Evolutionary conservation across 169 alveolate genomes (phyloP).

Genomic region (Plasmodium vivax): DNA sequence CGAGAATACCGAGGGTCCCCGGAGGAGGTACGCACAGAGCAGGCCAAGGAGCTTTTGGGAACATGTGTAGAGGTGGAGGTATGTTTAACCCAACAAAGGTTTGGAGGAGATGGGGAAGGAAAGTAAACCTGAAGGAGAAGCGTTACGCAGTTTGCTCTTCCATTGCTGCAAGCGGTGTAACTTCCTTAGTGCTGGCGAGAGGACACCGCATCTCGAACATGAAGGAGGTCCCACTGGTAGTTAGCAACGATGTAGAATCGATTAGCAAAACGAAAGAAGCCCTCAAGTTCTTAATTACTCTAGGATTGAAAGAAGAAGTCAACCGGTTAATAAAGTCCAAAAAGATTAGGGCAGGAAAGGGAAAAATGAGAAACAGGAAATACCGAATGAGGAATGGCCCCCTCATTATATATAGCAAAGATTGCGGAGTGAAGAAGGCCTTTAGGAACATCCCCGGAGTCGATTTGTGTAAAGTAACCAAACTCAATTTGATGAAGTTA

Average conservation of each 20-base stretch:
- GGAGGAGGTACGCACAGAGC: constrained; percentile 99
- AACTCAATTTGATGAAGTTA: constrained; percentile 96
- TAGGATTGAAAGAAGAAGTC: constrained; percentile 94
- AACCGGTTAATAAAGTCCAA: constrained; percentile 84
- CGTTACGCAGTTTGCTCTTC: constrained; percentile 99
- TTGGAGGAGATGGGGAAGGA: constrained; percentile 98
- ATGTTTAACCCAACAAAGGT: constrained; percentile 98
- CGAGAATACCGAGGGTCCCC: constrained; percentile 99
- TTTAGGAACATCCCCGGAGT: constrained; percentile 99
- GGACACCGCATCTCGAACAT: constrained; percentile 96
- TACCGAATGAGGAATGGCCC: constrained; percentile 97
- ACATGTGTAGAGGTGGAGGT: constrained; percentile 99
- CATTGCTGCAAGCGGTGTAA: constrained; percentile 97
- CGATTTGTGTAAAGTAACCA: constrained; percentile 95
- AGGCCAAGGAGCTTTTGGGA: constrained; percentile 99
- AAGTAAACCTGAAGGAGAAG: constrained; percentile 95
- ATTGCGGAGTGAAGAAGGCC: constrained; percentile 93
- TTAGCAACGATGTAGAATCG: constrained; percentile 88
- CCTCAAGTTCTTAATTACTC: constrained; percentile 85
- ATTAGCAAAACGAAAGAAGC: constrained; percentile 94
- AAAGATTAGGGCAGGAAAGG: constrained; percentile 94
- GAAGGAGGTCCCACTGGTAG: constrained; percentile 97
- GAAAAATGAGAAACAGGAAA: constrained; percentile 97
- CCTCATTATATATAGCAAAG: constrained; percentile 94
- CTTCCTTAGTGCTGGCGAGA: constrained; percentile 98